Evolutionary conservation across 257 asterid species (phyloP), one percentile per base, ranked within the genome.

Genomic region (Jacaranda copaia): DNA sequence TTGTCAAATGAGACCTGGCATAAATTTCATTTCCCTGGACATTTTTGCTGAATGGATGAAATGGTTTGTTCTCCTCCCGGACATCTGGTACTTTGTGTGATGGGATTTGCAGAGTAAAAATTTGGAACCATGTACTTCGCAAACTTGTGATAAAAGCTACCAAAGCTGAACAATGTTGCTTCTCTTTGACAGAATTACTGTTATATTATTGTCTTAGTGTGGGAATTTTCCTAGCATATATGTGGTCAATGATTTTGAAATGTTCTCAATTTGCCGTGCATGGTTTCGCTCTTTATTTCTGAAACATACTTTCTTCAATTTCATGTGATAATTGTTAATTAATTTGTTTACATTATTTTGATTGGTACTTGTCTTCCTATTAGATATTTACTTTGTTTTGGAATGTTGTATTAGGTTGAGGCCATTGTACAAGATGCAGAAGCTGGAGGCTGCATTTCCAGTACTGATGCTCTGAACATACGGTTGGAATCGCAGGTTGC

Each of bases 401-500:
- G 62, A 68, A 62, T 57, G 42, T 52, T 63, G 74, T 77, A 39
- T 76, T 77, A 94, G 98, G 86, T 94, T 73, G 99, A 94, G 83
- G 91, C 98, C 60, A 89, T 92, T 65, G 83, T 84, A 76, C 97
- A 89, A 77, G 97, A 94, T 81, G 82, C 84, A 42, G 93, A 88
- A 65, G 96, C 96, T 64, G 81, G 79, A 74, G 98, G 99, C 62
- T 78, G 86, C 85, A 92, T 94, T 70, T 88, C 89, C 51, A 89
- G 79, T 67, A 87, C 79, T 32, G 90, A 84, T 61, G 97, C 98
- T 77, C 85, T 92, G 42, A 76, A 88, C 60, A 65, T 89, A 77
- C 87, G 81, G 59, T 81, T 91, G 81, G 96, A 92, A 48, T 53
- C 83, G 63, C 97, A 89, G 98, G 99, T 93, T 68, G 42, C 45